Evolutionary conservation across 108 stramenopile species (phyloP), one percentile per base, ranked within the genome.

Genomic region (Nitzschia sp.): DNA sequence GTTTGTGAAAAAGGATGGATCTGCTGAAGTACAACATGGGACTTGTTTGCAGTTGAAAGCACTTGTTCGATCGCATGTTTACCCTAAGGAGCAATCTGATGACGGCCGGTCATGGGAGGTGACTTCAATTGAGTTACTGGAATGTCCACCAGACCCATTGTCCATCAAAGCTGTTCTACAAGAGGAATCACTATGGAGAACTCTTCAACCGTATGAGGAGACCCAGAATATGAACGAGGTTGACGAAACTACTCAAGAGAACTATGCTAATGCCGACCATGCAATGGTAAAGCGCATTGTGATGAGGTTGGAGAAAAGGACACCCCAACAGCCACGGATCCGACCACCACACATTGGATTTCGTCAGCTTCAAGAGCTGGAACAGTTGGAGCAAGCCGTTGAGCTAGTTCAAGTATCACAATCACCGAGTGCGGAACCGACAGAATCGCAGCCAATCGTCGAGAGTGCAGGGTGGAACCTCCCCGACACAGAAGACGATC

Each of bases 301-400:
- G 7, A 41, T 22, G 38, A 22, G 37, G 41, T 38, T 40, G 14
- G 38, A 51, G 1, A 0, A 43, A 21, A 14, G 25, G 24, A 54
- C 39, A 43, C 40, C 38, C 20, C 17, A 34, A 15, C 42, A 14
- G 7, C 66, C 74, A 12, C 51, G 74, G 26, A 42, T 38, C 10
- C 74, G 74, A 14, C 60, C 51, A 5, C 50, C 74, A 7, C 66
- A 67, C 12, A 48, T 67, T 34, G 57, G 65, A 20, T 48, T 19
- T 26, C 57, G 46, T 11, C 43, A 52, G 14, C 10, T 48, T 15
- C 12, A 51, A 1, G 43, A 38, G 2, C 59, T 75, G n/a, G 66
- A 75, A 46, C 20, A 55, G 21, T 19, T 75, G 58, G 66, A 67
- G 40, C 39, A 56, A 9, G 41, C 21, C 8, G 41, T 62, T 11